Base-by-base conservation (phyloP, 139 green algal species). In the Chlamydomonas eustigma region DNA sequence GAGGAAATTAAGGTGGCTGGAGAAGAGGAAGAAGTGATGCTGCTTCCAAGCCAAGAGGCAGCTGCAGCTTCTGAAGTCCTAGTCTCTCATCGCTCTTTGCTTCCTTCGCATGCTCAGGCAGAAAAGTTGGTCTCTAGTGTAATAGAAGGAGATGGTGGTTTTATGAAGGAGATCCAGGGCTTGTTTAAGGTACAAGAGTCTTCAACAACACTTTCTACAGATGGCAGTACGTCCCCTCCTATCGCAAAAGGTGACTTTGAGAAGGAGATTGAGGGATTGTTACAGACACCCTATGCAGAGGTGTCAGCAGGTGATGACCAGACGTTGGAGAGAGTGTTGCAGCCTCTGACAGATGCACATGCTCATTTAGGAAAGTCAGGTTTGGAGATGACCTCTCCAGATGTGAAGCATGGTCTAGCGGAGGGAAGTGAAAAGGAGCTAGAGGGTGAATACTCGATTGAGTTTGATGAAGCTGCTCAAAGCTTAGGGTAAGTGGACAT, bases 231-330 rank as follows among this genome's bases (percentile, higher is more conserved):
- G 18, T 28, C 44, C 44, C 12, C 44, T 18, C 12, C 44, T 28
- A 12, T 28, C 18, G 44, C 44, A 58, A 64, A 76, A 52, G 77
- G 77, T 34, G 69, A 76, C 51, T 81, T 81, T 25, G 77, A 81
- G 38, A 63, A 38, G 3, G 77, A 81, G 77, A 81, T 81, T 28
- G 77, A 74, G 71, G 67, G 76, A 71, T 71, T 81, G 70, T n/a
- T 81, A n/a, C n/a, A n/a, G n/a, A n/a, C n/a, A n/a, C n/a, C n/a
- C n/a, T n/a, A n/a, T n/a, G n/a, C n/a, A n/a, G n/a, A n/a, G n/a
- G n/a, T n/a, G n/a, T n/a, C n/a, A n/a, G n/a, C n/a, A n/a, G n/a
- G n/a, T n/a, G n/a, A n/a, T n/a, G n/a, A n/a, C n/a, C n/a, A n/a
- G n/a, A n/a, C n/a, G n/a, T n/a, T n/a, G n/a, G n/a, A n/a, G n/a